Conservation (phyloP, 805 yeast genomes). For the Tetrapisispora namnaoensis region DNA sequence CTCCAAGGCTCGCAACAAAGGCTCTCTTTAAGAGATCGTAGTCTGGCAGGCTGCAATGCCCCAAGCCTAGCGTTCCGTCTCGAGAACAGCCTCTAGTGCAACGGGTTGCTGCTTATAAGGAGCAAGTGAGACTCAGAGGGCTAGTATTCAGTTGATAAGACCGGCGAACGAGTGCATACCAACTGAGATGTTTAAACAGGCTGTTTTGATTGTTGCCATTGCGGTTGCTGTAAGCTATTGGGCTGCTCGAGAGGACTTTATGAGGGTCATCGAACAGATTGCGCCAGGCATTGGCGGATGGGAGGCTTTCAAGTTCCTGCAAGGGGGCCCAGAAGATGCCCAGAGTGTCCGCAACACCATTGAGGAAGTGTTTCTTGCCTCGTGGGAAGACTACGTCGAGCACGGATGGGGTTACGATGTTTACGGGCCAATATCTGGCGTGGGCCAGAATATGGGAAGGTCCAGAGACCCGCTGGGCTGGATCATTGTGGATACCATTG, state of each 20-base stretch:
- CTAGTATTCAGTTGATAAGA: too few species aligned
- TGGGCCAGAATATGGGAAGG: conserved; percentile 66
- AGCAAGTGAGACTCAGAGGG: too few species aligned
- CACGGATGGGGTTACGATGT: conserved; percentile 83
- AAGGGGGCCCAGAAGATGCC: too few species aligned
- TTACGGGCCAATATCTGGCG: conserved; percentile 56
- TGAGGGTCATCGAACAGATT: conserved; percentile 9
- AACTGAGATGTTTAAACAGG: background rate
- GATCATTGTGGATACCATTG: conserved; percentile 84
- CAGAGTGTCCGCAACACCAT: conserved; percentile 42
- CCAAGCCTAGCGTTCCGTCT: too few species aligned
- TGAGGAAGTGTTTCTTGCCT: conserved; percentile 54
- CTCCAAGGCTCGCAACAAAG: too few species aligned
- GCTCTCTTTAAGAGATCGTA: too few species aligned
- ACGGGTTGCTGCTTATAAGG: too few species aligned
- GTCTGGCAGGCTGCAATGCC: too few species aligned
- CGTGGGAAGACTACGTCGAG: conserved; percentile 67
- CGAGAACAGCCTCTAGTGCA: too few species aligned
- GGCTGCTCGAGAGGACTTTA: background rate
- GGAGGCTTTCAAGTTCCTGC: background rate
- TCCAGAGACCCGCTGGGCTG: conserved; percentile 66
- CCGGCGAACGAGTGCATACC: too few species aligned
- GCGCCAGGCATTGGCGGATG: conserved; percentile 47
- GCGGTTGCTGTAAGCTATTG: background rate
- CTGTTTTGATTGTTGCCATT: background rate